Evolutionary conservation across 2,329 filamentous ascomycete species (phyloP), one percentile per base, ranked within the genome.

Genomic region (Alternaria metachromatica): DNA sequence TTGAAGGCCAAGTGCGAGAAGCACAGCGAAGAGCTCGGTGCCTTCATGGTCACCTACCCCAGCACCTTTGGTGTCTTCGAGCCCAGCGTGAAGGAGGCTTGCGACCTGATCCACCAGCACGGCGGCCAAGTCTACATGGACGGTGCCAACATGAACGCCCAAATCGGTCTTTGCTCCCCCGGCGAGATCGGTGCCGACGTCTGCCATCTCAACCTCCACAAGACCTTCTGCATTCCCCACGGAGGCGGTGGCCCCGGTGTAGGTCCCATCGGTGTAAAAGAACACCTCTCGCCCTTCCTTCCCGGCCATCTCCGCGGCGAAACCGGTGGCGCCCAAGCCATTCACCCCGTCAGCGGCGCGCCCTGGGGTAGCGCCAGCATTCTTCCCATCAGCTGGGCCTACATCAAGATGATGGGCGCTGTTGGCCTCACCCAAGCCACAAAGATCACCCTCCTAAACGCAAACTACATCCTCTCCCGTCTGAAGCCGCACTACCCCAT

Each of bases 81-180:
- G 84, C 94, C 94, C 3, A 87, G 90, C 68, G 88, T 97, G 79
- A 96, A 94, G 84, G 88, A 92, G 76, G 94, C 90, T 15, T 97
- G 94, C 81, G 84, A 93, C 59, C 84, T 96, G 28, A 93, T 98
- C 18, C 95, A 98, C 82, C 82, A 91, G 68, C 85, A 96, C 76
- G 95, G 95, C 56, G 95, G 95, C 10, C 93, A 96, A 77, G 95
- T 98, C 15, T 98, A 97, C 85, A 97, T 98, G 95, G 95, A 98
- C 78, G 95, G 95, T 51, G 95, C 95, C 69, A 98, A 98, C 84
- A 96, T 97, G 93, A 98, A 97, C 78, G 95, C 95, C 18, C 95
- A 98, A 81, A 97, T 98, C 68, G 95, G 95, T 12, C 87, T 98
- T 11, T 97, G 93, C 84, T 97, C 93, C 1, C 95, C 95, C 2